A percentile compares a stretch with the other conserved stretches of the same genome.
These are phyloP conservation scores for Alternaria hordeiaustralica DNA, from an alignment of 2,329 filamentous ascomycete genomes.

Conservation along the genomic window DNA sequence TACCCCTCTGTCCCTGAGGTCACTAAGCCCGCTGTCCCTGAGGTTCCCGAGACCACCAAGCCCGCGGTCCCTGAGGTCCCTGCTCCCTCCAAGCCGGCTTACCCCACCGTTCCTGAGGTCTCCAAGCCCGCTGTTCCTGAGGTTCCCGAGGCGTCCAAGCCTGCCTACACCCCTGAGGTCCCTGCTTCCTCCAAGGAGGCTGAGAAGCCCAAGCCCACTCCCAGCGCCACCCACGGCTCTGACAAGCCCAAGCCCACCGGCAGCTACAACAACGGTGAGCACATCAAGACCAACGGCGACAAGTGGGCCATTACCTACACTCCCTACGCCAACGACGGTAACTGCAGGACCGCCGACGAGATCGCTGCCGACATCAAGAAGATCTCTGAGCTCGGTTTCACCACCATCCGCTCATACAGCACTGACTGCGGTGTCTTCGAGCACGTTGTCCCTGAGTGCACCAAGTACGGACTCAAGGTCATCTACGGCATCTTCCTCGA, in stretches of 20 bases:
- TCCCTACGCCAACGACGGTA: slow-evolving; percentile 51
- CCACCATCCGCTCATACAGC: slow-evolving; percentile 80
- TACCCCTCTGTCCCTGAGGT: slow-evolving; percentile 7
- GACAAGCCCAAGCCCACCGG: slow-evolving; percentile 41
- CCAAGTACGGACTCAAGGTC: slow-evolving; percentile 72
- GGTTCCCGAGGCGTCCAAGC: neutral
- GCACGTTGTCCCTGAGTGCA: slow-evolving; percentile 74
- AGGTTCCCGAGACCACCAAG: neutral
- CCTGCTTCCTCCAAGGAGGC: slow-evolving; percentile 15
- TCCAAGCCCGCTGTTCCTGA: slow-evolving; percentile 1
- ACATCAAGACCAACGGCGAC: slow-evolving; percentile 51
- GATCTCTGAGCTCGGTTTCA: slow-evolving; percentile 61
- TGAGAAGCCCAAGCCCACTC: slow-evolving; percentile 22
- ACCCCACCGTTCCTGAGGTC: slow-evolving; percentile 6
- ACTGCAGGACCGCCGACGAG: slow-evolving; percentile 52
- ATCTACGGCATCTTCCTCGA: slow-evolving; percentile 90
- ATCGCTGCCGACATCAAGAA: slow-evolving; percentile 51
- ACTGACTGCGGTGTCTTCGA: slow-evolving; percentile 86
- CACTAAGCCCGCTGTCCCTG: slow-evolving; percentile 17
- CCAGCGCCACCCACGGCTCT: slow-evolving; percentile 27
- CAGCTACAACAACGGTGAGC: slow-evolving; percentile 30
- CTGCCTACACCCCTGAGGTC: neutral
- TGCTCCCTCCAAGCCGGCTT: slow-evolving; percentile 19
- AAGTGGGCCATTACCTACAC: slow-evolving; percentile 60
- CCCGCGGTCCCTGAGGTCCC: neutral